Percentiles rank a stretch among this genome's conserved stretches.
Evolutionary conservation across 768 basidiomycete genomes (phyloP).

Genomic region (Lactarius quietus): DNA sequence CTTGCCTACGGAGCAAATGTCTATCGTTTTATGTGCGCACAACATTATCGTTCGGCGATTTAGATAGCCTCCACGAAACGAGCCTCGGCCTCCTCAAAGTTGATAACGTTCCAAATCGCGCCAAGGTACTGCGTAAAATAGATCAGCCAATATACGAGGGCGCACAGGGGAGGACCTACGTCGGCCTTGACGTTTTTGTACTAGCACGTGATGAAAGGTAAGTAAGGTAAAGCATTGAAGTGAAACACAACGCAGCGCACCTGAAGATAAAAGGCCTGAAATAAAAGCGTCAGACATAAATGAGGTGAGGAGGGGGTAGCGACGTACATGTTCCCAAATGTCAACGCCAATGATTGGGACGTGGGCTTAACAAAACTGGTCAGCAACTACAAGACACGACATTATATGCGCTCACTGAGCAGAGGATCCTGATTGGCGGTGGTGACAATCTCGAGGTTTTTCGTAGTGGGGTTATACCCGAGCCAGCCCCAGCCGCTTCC

Average conservation of each 20-base stretch:
- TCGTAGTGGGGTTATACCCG: conserved; percentile 60
- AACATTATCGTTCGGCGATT: background rate
- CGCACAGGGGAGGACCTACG: conserved; percentile 47
- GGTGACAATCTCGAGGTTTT: conserved; percentile 85
- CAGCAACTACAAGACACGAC: conserved; percentile 1
- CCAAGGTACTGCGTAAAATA: conserved; percentile 67
- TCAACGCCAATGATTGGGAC: conserved; percentile 93
- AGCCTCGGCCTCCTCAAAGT: conserved; percentile 89
- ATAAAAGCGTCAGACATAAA: conserved; percentile 41
- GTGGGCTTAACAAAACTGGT: conserved; percentile 50
- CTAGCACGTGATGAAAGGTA: conserved; percentile 34
- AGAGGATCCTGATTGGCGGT: conserved; percentile 97
- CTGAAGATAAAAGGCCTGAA: conserved; percentile 22
- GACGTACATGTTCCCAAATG: conserved; percentile 83
- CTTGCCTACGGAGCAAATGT: too few relatives aligned
- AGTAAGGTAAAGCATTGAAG: background rate
- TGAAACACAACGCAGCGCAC: background rate
- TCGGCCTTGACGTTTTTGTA: conserved; percentile 94
- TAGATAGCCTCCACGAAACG: conserved; percentile 41
- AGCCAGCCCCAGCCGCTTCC: conserved; percentile 99
- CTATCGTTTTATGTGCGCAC: background rate
- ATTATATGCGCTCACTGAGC: conserved; percentile 41
- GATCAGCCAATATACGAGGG: background rate
- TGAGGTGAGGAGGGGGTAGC: conserved; percentile 37
- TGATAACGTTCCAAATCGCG: conserved; percentile 95